Evolutionary conservation across 1,284 basidiomycete genomes (phyloP).

Genomic region (Boletus hoseneyae): DNA sequence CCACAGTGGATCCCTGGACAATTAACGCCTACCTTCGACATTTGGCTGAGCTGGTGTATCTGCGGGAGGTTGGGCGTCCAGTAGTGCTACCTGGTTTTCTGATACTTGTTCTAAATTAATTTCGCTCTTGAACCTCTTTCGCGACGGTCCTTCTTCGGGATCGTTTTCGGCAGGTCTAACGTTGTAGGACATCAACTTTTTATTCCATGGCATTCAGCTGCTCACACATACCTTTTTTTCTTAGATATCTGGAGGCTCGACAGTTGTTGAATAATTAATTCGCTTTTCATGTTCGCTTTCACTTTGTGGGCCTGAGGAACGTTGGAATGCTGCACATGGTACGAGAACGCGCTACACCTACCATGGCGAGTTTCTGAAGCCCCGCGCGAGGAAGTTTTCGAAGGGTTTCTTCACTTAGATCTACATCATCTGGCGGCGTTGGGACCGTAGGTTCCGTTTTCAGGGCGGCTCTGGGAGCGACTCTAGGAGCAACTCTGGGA

Average conservation of each 20-base stretch:
- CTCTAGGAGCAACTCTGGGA: no score
- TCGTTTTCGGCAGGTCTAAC: slow-evolving; percentile 15
- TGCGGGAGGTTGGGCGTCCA: neutral
- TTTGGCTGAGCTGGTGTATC: neutral
- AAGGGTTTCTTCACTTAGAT: slow-evolving; percentile 18
- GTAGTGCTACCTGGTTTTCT: neutral
- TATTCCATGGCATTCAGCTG: neutral
- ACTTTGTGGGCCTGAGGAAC: slow-evolving; percentile 16
- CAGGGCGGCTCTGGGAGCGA: neutral
- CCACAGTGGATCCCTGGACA: neutral
- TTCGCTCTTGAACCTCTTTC: slow-evolving; percentile 17
- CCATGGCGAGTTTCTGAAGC: slow-evolving; percentile 31
- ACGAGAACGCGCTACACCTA: slow-evolving; percentile 4
- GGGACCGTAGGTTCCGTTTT: slow-evolving; percentile 50
- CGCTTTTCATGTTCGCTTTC: slow-evolving; percentile 29
- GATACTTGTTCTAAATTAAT: neutral
- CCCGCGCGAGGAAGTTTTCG: slow-evolving; percentile 25
- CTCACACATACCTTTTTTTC: slow-evolving; percentile 10
- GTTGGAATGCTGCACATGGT: neutral
- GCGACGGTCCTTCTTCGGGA: slow-evolving; percentile 11
- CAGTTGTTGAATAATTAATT: slow-evolving; percentile 25
- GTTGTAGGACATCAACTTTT: neutral
- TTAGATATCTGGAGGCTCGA: slow-evolving; percentile 8
- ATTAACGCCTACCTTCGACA: slow-evolving; percentile 7
- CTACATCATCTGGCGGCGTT: neutral